phyloP scores from a whole-genome alignment of 2,329 filamentous ascomycete species.

The Neonectria faginata region DNA sequence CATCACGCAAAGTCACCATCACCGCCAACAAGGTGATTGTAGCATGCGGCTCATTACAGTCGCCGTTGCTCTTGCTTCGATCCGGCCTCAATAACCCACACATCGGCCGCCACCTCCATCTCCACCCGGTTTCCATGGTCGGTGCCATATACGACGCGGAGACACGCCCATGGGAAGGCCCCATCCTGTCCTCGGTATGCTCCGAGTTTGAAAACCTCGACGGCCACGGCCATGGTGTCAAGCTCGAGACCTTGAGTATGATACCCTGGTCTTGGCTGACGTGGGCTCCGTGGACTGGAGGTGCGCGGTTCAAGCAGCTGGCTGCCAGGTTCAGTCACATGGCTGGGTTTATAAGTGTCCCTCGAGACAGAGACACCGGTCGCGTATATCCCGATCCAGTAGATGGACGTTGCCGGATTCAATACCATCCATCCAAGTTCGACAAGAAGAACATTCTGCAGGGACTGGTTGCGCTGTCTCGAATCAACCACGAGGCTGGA shows the following conservation, averaged over 20 bases:
- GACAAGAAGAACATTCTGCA: constrained; percentile 76
- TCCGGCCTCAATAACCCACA: constrained; percentile 16
- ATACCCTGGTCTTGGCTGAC: constrained; percentile 18
- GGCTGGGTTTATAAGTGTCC: constrained; percentile 18
- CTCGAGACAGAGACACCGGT: constrained; percentile 22
- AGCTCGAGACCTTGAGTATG: constrained; percentile 20
- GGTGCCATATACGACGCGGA: constrained; percentile 22
- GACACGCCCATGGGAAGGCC: constrained; percentile 22
- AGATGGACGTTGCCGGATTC: constrained; percentile 11
- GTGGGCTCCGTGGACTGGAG: constrained; percentile 17
- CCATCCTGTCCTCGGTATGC: constrained; percentile 18
- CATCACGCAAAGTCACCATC: constrained; percentile 4
- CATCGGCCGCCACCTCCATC: constrained; percentile 27
- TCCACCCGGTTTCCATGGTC: constrained; percentile 22
- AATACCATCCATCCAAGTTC: constrained; percentile 73
- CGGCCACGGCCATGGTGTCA: constrained; percentile 24
- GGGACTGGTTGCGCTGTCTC: constrained; percentile 74
- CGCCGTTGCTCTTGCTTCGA: constrained; percentile 23
- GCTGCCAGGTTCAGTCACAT: constrained; percentile 14
- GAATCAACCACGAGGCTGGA: constrained; percentile 78
- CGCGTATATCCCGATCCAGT: constrained; percentile 14
- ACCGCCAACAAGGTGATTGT: constrained; percentile 25
- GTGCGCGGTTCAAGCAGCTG: constrained; percentile 19
- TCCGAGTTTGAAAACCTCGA: constrained; percentile 25
- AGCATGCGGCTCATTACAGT: constrained; percentile 17